Base-by-base conservation (phyloP, 2,329 filamentous ascomycete species). In the Davidsoniella australis region DNA sequence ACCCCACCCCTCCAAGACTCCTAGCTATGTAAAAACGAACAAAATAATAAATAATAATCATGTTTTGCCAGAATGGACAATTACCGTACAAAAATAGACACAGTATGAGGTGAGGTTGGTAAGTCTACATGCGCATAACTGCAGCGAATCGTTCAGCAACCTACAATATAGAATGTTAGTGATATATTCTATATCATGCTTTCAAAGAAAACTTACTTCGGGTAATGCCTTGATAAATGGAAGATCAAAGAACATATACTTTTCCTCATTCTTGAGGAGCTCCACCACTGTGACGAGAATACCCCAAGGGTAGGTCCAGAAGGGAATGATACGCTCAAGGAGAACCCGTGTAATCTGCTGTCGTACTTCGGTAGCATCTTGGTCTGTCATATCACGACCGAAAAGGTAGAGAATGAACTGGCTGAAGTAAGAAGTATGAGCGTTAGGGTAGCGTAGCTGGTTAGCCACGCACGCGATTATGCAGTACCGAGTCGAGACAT, bases 241-340 rank as follows among this genome's bases (percentile, higher is more conserved):
- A 56, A 94, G 72, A 46, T 91, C 85, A 69, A 93, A 96, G 70
- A 98, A 94, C 60, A 79, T 79, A 64, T 89, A 93, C 60, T 80
- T 85, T n/a, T 48, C 47, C 48, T 84, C 80, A 62, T 94, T 95
- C 70, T 94, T 93, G 56, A 94, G 72, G 51, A 98, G 73, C 67
- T 96, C 91, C 55, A 91, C 68, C 54, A 94, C 74, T 36, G 87
- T 89, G 54, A 88, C 80, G 61, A 95, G 80, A 41, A 98, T 68
- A 10, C 93, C 93, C 89, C 89, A 96, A 16, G 93, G 89, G 62
- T 96, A 89, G 47, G 89, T 89, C 67, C 88, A 86, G 62, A 85
- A 86, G 18, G 86, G 83, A 53, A 93, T 76, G 43, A 95, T 70
- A 45, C 91, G 78, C 70, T 98, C 91, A 37, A 95, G 71, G 42